These are phyloP conservation scores for Ceratocystis destructans DNA, from an alignment of 2,329 filamentous ascomycete genomes.

Conservation along the genomic window DNA sequence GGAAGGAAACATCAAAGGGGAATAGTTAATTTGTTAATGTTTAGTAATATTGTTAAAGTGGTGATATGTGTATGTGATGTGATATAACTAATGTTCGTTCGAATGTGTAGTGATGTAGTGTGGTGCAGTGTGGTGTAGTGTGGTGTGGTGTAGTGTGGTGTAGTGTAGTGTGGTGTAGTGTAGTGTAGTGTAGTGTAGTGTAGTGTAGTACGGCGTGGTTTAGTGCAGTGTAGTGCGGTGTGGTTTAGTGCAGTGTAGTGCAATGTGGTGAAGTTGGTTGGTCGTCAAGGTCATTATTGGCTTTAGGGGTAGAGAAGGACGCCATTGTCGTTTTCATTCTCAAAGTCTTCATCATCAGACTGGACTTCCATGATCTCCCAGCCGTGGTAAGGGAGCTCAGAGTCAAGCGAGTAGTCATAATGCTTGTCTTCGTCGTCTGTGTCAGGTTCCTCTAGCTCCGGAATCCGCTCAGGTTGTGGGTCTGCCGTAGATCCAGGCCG, in stretches of 20 bases:
- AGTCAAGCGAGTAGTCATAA: constrained; percentile 30
- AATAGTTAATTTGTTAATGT: neutral
- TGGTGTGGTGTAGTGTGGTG: no score
- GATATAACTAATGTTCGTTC: neutral
- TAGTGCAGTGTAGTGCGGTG: no score
- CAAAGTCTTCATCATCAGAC: constrained; percentile 17
- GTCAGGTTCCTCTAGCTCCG: constrained; percentile 40
- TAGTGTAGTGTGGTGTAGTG: no score
- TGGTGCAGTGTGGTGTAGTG: no score
- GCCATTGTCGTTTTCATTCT: constrained; percentile 13
- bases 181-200: no score
- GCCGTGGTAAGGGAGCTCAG: constrained; percentile 38
- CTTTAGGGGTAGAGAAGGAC: constrained; percentile 1
- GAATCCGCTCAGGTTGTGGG: constrained; percentile 35
- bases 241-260: no score
- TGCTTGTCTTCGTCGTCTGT: constrained; percentile 30
- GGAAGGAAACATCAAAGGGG: neutral
- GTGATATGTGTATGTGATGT: constrained; percentile 3
- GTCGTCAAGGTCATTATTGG: constrained; percentile 1
- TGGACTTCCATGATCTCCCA: constrained; percentile 40
- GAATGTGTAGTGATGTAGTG: no score
- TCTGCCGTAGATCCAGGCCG: constrained; percentile 37
- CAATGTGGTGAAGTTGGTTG: neutral
- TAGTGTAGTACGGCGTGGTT: no score
- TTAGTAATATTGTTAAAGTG: constrained; percentile 1